A percentile compares a stretch with the other conserved stretches of the same genome.
phyloP scores from a whole-genome alignment of 257 asterid genomes.

The Salvia hispanica region DNA sequence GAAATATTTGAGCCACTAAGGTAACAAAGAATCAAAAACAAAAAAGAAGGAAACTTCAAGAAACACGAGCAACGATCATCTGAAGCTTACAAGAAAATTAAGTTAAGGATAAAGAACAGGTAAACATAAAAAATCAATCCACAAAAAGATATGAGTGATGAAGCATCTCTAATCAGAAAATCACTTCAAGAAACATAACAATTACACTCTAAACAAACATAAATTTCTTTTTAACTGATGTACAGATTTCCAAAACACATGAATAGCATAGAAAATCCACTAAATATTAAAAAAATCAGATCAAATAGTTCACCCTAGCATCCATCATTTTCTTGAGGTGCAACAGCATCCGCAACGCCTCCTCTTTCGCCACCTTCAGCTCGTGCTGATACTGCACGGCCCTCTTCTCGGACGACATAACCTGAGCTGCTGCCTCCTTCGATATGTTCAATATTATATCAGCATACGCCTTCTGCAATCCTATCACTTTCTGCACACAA shows the following conservation, averaged over 20 bases:
- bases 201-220: slow-evolving; percentile 4
- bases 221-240: background rate
- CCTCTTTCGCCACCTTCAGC: slow-evolving; percentile 66
- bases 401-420: slow-evolving; percentile 65
- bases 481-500: slow-evolving; percentile 56
- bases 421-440: slow-evolving; percentile 74
- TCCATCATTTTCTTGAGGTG: slow-evolving; percentile 83
- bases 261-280: slow-evolving; percentile 19
- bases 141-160: background rate
- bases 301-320: slow-evolving; percentile 50
- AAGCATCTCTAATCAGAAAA: slow-evolving; percentile 13
- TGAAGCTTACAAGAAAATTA: slow-evolving; percentile 3
- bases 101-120: background rate
- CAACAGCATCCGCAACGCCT: slow-evolving; percentile 64
- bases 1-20: background rate
- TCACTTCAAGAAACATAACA: background rate
- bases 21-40: background rate
- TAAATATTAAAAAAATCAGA: slow-evolving; percentile 14
- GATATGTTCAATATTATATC: slow-evolving; percentile 71
- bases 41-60: background rate
- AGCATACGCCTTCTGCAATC: slow-evolving; percentile 72
- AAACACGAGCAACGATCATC: background rate
- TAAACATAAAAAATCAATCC: slow-evolving; percentile 18
- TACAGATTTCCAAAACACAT: slow-evolving; percentile 15
- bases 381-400: slow-evolving; percentile 62